Evolutionary conservation across 2,329 filamentous ascomycete genomes (phyloP).

Genomic region (Calonectria fujianensis): DNA sequence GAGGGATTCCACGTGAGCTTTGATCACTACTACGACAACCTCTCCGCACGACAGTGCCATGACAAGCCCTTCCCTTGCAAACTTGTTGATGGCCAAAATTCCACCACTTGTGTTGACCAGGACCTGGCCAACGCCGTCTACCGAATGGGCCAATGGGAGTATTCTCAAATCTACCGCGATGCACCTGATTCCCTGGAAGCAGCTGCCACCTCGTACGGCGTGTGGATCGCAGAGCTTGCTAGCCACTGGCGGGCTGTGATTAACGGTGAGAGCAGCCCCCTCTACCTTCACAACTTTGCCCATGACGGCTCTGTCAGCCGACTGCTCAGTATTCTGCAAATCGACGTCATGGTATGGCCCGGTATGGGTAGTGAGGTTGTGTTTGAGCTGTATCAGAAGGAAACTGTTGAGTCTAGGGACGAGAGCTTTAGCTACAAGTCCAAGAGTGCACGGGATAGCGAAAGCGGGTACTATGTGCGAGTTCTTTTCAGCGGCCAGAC

Average conservation of each 20-base stretch:
- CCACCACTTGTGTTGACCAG: conserved; percentile 77
- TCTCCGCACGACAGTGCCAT: conserved; percentile 87
- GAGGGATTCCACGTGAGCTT: conserved; percentile 81
- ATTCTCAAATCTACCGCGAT: conserved; percentile 85
- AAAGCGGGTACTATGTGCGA: conserved; percentile 72
- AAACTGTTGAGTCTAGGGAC: neutral
- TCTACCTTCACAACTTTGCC: conserved; percentile 85
- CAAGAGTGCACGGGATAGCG: conserved; percentile 8
- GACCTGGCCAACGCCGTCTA: conserved; percentile 81
- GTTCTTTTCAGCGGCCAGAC: conserved; percentile 83
- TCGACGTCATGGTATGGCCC: conserved; percentile 85
- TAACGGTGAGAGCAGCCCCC: conserved; percentile 60
- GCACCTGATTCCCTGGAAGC: conserved; percentile 76
- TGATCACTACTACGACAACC: conserved; percentile 91
- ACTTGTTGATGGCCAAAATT: conserved; percentile 65
- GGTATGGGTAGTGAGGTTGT: conserved; percentile 87
- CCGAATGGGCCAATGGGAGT: conserved; percentile 86
- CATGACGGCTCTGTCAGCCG: conserved; percentile 85
- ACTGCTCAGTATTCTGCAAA: conserved; percentile 80
- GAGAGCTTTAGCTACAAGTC: conserved; percentile 1
- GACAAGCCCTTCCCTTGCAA: conserved; percentile 82
- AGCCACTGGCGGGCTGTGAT: conserved; percentile 76
- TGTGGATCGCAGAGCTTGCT: conserved; percentile 84
- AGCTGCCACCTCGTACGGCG: conserved; percentile 78
- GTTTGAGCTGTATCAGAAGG: conserved; percentile 80